Base-by-base conservation (phyloP, 2,329 filamentous ascomycete genomes). In the Orbilia ellipsospora region DNA sequence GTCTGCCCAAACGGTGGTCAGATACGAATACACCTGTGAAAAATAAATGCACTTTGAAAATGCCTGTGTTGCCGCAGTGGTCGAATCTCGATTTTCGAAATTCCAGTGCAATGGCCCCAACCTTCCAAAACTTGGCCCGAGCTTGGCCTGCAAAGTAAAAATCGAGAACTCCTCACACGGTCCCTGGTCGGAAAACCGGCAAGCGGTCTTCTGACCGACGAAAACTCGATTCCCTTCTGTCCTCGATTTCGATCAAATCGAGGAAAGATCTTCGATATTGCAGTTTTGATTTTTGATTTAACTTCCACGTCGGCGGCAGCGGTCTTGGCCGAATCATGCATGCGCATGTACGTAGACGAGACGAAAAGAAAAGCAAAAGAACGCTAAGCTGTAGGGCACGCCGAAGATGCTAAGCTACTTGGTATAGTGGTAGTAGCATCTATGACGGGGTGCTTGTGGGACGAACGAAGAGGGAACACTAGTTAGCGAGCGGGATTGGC, bases 241-340 rank as follows among this genome's bases (percentile, higher is more conserved):
- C 31, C 31, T 7, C 31, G 31, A 36, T 36, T 18, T 20, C 23
- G 23, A 12, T 13, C 15, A 40, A 40, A 18, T 57, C 54, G 26
- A 59, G 40, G 26, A 59, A 45, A 13, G 55, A 59, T 59, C 55
- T 12, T 59, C 40, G 40, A 45, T 16, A 40, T 45, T 59, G 55
- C 55, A 45, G 55, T 23, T 31, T 36, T 36, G 6, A 6, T 36
- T 36, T 10, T 36, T 36, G 31, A 36, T 36, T 36, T 36, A 36
- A 6, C 45, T 18, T 44, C 36, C 64, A 67, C 28, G 16, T 68
- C 45, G 55, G 64, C 55, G 48, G 64, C 48, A 68, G 64, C 64
- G 45, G 59, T 44, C 48, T 50, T 61, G 60, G 28, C 40, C 60
- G 67, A 70, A 50, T 59, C 42, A 70, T 72, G 67, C 52, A 60